A percentile compares a stretch with the other conserved stretches of the same genome.
phyloP scores from a whole-genome alignment of 148 eudicot genomes.

The Chenopodium berlandieri region DNA sequence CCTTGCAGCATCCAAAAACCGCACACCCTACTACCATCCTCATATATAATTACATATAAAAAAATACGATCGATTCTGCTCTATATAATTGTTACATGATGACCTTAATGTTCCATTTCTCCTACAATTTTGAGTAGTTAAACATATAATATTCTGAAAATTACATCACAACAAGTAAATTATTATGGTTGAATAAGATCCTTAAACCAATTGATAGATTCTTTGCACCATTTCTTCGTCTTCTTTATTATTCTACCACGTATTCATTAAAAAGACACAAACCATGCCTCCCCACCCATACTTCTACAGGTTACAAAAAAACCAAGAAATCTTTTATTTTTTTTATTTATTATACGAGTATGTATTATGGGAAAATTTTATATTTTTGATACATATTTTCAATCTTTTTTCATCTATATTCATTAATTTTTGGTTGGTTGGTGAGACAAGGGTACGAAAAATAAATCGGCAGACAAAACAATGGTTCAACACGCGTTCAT shows the following conservation, averaged over 20 bases:
- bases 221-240: constrained; percentile 21
- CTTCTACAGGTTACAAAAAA: not conserved
- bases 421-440: constrained; percentile 21
- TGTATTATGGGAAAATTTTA: not conserved
- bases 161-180: constrained; percentile 29
- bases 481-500: constrained; percentile 25
- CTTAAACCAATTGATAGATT: constrained; percentile 26
- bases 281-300: not conserved
- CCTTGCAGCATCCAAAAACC: too few relatives aligned
- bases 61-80: too few relatives aligned
- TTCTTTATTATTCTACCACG: not conserved
- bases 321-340: not conserved
- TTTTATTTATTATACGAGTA: too few relatives aligned
- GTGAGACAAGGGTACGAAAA: constrained; percentile 18
- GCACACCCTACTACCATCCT: too few relatives aligned
- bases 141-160: constrained; percentile 14
- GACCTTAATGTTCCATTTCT: not conserved
- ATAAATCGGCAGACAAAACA: not conserved
- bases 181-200: constrained; percentile 20
- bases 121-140: constrained; percentile 7
- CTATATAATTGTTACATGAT: not conserved
- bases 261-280: not conserved
- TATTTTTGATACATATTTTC: not conserved
- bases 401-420: not conserved
- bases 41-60: too few relatives aligned